phyloP scores from a whole-genome alignment of 768 basidiomycete genomes.

The Thelephora ganbajun region DNA sequence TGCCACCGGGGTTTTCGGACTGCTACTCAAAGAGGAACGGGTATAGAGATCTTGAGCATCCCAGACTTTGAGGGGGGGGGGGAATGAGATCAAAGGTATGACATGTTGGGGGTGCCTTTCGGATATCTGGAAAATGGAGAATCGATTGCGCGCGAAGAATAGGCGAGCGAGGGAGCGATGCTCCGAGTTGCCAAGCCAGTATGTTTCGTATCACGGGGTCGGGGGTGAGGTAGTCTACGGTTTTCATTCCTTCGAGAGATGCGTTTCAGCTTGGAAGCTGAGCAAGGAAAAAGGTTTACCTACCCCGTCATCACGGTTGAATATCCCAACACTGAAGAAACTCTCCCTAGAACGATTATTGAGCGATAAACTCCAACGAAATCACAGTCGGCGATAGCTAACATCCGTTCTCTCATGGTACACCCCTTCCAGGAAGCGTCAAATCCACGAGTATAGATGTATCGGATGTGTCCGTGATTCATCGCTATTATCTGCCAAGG shows the following conservation, averaged over 20 bases:
- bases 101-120: conserved; percentile 34
- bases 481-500: conserved; percentile 44
- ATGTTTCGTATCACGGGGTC: too few relatives aligned
- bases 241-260: background rate
- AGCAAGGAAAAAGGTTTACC: conserved; percentile 40
- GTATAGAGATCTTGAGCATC: conserved; percentile 49
- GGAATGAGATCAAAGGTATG: conserved; percentile 29
- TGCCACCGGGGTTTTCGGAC: conserved; percentile 55
- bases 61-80: conserved; percentile 23
- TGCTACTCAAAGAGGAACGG: conserved; percentile 55
- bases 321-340: conserved; percentile 57
- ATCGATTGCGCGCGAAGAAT: conserved; percentile 54
- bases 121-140: conserved; percentile 51
- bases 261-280: background rate
- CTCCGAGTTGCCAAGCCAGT: conserved; percentile 7
- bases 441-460: conserved; percentile 49
- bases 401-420: conserved; percentile 43
- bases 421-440: conserved; percentile 48
- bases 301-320: conserved; percentile 56
- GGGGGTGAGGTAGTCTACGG: too few relatives aligned
- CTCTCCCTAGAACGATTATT: conserved; percentile 16
- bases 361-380: background rate
- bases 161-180: conserved; percentile 49
- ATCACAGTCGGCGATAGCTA: conserved; percentile 23
- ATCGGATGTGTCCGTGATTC: conserved; percentile 53